Conservation (phyloP, 176 grass and related monocot genomes). For the Oryza nivara region DNA sequence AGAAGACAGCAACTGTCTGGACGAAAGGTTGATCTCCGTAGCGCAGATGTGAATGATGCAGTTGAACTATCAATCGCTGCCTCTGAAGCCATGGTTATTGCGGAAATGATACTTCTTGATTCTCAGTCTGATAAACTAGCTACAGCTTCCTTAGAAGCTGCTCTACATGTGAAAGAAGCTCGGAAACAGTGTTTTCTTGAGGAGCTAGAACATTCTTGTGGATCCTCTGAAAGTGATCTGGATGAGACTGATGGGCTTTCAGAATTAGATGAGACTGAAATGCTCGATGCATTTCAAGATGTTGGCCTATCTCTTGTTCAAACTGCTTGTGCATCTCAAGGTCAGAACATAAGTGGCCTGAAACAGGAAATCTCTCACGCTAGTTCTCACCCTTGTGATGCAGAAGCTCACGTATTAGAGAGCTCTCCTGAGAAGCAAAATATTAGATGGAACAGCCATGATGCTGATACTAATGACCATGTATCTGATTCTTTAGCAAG, state of each 20-base stretch:
- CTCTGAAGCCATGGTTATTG: constrained; percentile 91
- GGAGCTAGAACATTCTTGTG: constrained; percentile 43
- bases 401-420: constrained; percentile 31
- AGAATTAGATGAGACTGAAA: constrained; percentile 64
- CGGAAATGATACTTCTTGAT: constrained; percentile 57
- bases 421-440: constrained; percentile 47
- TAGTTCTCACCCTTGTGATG: constrained; percentile 34
- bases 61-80: constrained; percentile 88
- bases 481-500: constrained; percentile 46
- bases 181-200: constrained; percentile 55
- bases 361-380: constrained; percentile 29
- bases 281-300: constrained; percentile 75
- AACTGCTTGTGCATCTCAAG: constrained; percentile 38
- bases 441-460: constrained; percentile 29
- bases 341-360: constrained; percentile 20
- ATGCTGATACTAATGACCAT: constrained; percentile 46
- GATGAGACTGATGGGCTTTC: constrained; percentile 65
- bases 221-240: constrained; percentile 42
- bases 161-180: constrained; percentile 72
- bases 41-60: constrained; percentile 60
- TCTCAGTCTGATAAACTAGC: constrained; percentile 43
- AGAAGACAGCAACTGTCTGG: constrained; percentile 23
- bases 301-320: constrained; percentile 60
- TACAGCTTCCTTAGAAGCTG: constrained; percentile 57
- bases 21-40: constrained; percentile 50